These are phyloP conservation scores for Warburgia ugandensis DNA, from an alignment of 164 flowering plant genomes.

Conservation along the genomic window DNA sequence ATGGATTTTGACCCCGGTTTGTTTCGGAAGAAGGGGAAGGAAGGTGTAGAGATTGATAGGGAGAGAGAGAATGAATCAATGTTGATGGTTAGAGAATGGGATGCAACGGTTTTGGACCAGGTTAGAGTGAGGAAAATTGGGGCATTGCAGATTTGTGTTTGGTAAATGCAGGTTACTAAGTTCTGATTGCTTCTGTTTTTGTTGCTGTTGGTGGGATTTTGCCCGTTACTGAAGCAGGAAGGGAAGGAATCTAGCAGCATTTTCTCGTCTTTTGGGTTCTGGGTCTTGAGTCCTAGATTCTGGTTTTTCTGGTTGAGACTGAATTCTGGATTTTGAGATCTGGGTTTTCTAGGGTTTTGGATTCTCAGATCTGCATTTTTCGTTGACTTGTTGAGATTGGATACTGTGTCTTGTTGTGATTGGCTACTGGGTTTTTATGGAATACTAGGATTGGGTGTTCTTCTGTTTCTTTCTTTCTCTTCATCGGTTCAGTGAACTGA, in stretches of 20 bases:
- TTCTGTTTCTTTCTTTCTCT: no score
- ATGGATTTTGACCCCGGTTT: slow-evolving; percentile 44
- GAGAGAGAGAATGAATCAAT: slow-evolving; percentile 44
- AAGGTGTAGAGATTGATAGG: slow-evolving; percentile 36
- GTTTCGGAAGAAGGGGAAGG: slow-evolving; percentile 37
- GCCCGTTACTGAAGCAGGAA: slow-evolving; percentile 43
- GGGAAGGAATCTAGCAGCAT: slow-evolving; percentile 17
- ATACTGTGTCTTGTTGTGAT: neutral
- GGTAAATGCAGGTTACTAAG: slow-evolving; percentile 51
- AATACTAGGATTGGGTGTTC: no score
- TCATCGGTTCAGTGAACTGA: no score
- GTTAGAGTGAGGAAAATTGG: slow-evolving; percentile 51
- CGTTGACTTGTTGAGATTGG: neutral
- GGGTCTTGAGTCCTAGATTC: neutral
- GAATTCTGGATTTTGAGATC: neutral
- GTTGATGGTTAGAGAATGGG: slow-evolving; percentile 49
- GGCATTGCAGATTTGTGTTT: slow-evolving; percentile 35
- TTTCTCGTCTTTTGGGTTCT: neutral
- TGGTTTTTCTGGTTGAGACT: slow-evolving; percentile 5
- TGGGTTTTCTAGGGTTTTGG: slow-evolving; percentile 5
- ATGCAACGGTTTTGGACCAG: slow-evolving; percentile 49
- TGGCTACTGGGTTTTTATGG: no score
- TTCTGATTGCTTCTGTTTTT: slow-evolving; percentile 31
- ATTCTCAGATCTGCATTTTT: neutral
- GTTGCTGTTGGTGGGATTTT: slow-evolving; percentile 6